Evolutionary conservation across 352 stramenopile species (phyloP), one percentile per base, ranked within the genome.

Genomic region (Phytophthora boehmeriae): DNA sequence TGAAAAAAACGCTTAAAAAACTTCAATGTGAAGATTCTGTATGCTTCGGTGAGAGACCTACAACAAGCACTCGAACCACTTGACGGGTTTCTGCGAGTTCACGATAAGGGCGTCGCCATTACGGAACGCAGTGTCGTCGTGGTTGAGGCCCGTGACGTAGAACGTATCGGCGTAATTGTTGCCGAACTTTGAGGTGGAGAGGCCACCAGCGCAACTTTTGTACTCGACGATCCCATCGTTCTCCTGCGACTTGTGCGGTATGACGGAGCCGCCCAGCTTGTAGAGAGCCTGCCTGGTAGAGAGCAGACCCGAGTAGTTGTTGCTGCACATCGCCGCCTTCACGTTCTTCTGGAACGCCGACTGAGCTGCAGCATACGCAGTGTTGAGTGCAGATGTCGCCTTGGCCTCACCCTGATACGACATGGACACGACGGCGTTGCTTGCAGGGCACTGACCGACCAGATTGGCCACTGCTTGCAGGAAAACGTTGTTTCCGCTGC

Each of bases 201-300:
- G 20, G 0, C 66, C 68, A 2, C 53, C 65, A 13, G 61, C 53
- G 32, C 73, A 83, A 65, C 76, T 86, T 32, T 77, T 36, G 51
- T 74, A 83, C 59, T 80, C 71, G 4, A 86, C 65, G n/a, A 72
- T 13, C 17, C 65, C 69, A 43, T 78, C 69, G 16, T 77, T 80
- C 38, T 63, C 34, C 1, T 34, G 47, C 20, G 67, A 77, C 34
- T 75, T 70, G 60, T 80, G 71, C 6, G 59, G 68, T 9, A 75
- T 75, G 22, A 74, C 23, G 11, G 54, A 45, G 0, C 63, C 68
- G 1, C 48, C 59, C 4, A 75, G 19, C n/a, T 63, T 57, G 32
- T 71, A 69, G 22, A 63, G 47, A 0, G 34, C 19, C 25, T 73
- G 65, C 6, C 76, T 43, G 0, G 27, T 42, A 0, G 73, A 78